phyloP scores from a whole-genome alignment of 2,329 filamentous ascomycete species.

The Alternaria infectoria region DNA sequence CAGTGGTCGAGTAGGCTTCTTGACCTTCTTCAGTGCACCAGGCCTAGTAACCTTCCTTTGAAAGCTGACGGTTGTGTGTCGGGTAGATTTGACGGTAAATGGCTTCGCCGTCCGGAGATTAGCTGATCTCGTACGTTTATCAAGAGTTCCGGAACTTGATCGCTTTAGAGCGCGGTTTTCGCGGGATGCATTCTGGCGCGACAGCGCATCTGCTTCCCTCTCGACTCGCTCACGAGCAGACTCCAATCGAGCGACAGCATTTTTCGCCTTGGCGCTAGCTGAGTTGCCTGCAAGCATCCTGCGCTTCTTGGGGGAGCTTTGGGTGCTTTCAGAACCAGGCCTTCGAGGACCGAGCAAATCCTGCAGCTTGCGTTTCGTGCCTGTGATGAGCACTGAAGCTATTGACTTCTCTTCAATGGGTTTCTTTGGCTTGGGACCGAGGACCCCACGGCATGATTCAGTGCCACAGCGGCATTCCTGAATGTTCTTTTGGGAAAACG shows the following conservation, averaged over 20 bases:
- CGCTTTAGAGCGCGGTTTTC: constrained; percentile 41
- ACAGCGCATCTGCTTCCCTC: constrained; percentile 33
- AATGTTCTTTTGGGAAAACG: constrained; percentile 64
- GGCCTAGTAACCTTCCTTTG: constrained; percentile 28
- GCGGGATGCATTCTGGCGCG: constrained; percentile 40
- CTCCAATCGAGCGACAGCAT: constrained; percentile 24
- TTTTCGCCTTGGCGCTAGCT: constrained; percentile 32
- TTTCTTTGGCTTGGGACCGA: constrained; percentile 63
- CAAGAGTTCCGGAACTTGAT: constrained; percentile 16
- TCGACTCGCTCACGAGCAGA: constrained; percentile 35
- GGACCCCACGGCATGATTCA: constrained; percentile 65
- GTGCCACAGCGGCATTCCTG: constrained; percentile 69
- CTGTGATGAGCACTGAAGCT: constrained; percentile 35
- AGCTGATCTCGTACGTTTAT: constrained; percentile 18
- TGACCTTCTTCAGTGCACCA: constrained; percentile 32
- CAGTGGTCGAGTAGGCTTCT: constrained; percentile 20
- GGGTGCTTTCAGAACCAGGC: constrained; percentile 27
- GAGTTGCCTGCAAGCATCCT: constrained; percentile 26
- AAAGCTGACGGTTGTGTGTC: constrained; percentile 32
- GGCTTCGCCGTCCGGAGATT: constrained; percentile 13
- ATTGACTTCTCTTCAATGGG: constrained; percentile 45
- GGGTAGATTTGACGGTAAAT: constrained; percentile 22
- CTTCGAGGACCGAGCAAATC: constrained; percentile 33
- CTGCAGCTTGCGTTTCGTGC: constrained; percentile 46
- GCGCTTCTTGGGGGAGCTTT: constrained; percentile 42